A percentile compares a stretch with the other conserved stretches of the same genome.
These are phyloP conservation scores for Saccharomycopsis javanensis DNA, from an alignment of 805 yeast species.

Conservation along the genomic window DNA sequence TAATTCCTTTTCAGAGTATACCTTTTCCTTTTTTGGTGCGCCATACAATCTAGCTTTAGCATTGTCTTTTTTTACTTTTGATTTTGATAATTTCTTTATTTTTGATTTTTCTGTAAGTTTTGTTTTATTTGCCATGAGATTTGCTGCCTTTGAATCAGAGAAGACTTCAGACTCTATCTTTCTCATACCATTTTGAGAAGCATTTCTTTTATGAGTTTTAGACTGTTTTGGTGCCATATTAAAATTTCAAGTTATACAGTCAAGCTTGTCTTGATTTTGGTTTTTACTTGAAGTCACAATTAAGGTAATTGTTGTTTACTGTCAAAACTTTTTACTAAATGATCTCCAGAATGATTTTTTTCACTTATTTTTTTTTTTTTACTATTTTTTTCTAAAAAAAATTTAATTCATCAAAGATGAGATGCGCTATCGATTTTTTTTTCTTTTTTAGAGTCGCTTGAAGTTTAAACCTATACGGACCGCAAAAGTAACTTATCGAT, in stretches of 20 bases:
- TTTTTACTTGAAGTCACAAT: too few relatives aligned
- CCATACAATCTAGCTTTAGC: slow-evolving; percentile 60
- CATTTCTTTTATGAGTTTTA: slow-evolving; percentile 47
- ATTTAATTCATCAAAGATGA: not conserved
- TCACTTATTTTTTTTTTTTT: not conserved
- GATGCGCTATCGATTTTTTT: not conserved
- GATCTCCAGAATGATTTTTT: not conserved
- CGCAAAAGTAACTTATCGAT: not conserved
- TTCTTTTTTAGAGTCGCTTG: not conserved
- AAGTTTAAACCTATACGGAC: not conserved
- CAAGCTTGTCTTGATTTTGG: not conserved
- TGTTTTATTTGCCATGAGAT: slow-evolving; percentile 46
- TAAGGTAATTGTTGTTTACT: too few relatives aligned
- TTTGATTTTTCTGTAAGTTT: slow-evolving; percentile 51
- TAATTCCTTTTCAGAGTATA: slow-evolving; percentile 53
- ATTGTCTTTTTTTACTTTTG: slow-evolving; percentile 55
- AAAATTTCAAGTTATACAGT: not conserved
- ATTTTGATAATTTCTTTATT: slow-evolving; percentile 39
- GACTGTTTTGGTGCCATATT: slow-evolving; percentile 52
- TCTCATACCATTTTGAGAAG: slow-evolving; percentile 43
- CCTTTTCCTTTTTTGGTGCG: slow-evolving; percentile 30
- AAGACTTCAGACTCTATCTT: slow-evolving; percentile 56
- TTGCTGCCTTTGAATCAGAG: slow-evolving; percentile 59
- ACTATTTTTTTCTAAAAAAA: not conserved
- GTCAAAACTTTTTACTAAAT: too few relatives aligned